Evolutionary conservation across 441 rosid genomes (phyloP), one percentile per base, ranked within the genome.

Genomic region (Populus trichocarpa): DNA sequence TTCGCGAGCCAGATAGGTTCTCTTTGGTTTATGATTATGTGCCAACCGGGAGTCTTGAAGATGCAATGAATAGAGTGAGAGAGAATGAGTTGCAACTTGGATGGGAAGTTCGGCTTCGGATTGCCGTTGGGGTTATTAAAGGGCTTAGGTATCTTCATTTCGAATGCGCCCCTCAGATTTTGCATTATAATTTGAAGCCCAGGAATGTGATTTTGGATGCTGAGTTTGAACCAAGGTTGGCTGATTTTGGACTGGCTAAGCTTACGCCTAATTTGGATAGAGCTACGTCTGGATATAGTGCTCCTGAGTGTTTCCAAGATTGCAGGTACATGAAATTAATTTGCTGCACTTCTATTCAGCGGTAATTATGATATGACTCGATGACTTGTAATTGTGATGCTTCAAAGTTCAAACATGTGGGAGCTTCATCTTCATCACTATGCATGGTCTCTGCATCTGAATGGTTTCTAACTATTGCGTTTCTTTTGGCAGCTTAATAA

Each of bases 141-240:
- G 98, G 94, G 73, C 96, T 96, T 77, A 89, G 88, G 75, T 91
- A 89, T 88, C 92, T 96, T 70, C 99, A 94, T 81, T 89, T 89
- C 64, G 86, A 79, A 68, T 90, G 95, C 74, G 80, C 65, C 70
- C 89, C 92, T 78, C 94, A 87, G 86, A 83, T 93, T 89, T 85
- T 94, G 84, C 99, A 94, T 85, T 87, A 75, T 53, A 89, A 94
- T 77, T 81, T 96, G 87, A 96, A 96, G 88, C 98, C 95, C 9
- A 85, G 89, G 26, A 96, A 96, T 82, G 97, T 96, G 73, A 91
- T 96, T 90, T 85, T 94, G 89, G 98, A 96, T 86, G 87, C 91
- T 35, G 99, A 96, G 87, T 93, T 89, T 72, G 96, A 89, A 83
- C 97, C 99, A 1, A 81, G 93, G 83, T 80, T 96, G 88, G 88